Evolutionary conservation across 2,329 filamentous ascomycete genomes (phyloP).

Genomic region (Huntiella decipiens): DNA sequence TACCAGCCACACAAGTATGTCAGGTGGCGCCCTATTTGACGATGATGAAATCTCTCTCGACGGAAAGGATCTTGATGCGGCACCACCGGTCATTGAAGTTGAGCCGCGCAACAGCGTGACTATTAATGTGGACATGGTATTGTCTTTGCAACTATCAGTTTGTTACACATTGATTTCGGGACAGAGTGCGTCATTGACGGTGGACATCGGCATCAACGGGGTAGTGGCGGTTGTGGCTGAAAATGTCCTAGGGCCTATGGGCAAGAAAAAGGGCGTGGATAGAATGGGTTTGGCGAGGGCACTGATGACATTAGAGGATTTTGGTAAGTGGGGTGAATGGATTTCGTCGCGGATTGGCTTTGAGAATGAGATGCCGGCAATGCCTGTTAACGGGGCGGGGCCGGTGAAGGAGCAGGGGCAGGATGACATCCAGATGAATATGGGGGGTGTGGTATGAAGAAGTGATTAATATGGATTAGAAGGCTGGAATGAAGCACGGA

Average conservation of each 20-base stretch:
- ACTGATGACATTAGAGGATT: conserved; percentile 31
- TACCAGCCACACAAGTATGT: no score
- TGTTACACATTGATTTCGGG: no score
- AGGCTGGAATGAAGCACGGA: no score
- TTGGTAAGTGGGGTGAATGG: conserved; percentile 36
- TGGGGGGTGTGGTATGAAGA: neutral
- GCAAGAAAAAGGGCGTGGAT: conserved; percentile 5
- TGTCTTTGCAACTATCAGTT: no score
- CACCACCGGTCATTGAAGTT: no score
- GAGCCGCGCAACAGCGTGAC: no score
- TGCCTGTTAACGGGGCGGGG: neutral
- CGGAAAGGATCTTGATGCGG: no score
- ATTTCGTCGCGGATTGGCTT: conserved; percentile 22
- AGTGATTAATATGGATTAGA: neutral
- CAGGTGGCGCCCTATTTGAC: no score
- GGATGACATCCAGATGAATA: neutral
- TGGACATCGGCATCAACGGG: conserved; percentile 42
- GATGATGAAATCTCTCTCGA: no score
- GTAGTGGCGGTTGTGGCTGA: conserved; percentile 38
- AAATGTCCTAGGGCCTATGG: conserved; percentile 25
- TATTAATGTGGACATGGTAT: no score
- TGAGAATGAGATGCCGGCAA: neutral
- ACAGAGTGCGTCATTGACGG: conserved; percentile 14
- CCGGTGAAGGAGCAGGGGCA: neutral
- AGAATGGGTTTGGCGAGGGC: conserved; percentile 24